Evolutionary conservation across 2,329 filamentous ascomycete genomes (phyloP).

Genomic region (Tolypocladium album): DNA sequence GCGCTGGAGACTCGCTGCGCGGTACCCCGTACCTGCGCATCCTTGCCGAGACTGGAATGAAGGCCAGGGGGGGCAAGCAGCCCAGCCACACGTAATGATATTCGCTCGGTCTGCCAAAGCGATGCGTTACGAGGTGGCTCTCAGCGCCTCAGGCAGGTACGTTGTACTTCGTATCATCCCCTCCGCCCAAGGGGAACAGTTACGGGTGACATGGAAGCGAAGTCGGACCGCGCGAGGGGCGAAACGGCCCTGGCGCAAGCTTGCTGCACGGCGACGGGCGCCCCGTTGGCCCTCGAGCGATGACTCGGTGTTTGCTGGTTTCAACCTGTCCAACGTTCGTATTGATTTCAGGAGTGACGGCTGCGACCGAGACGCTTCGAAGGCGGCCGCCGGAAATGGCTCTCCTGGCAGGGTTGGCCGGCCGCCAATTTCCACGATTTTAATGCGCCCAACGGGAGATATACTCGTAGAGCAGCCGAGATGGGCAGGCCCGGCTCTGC

Average conservation of each 20-base stretch:
- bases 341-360: background rate
- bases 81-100: background rate
- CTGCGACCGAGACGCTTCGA: background rate
- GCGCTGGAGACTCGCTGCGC: background rate
- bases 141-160: background rate
- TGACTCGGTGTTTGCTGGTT: background rate
- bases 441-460: background rate
- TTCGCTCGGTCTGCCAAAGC: background rate
- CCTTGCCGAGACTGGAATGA: conserved; percentile 1
- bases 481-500: background rate
- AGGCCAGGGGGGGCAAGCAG: background rate
- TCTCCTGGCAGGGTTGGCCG: background rate
- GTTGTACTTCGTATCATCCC: background rate
- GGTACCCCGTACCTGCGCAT: conserved; percentile 4
- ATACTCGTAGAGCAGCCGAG: background rate
- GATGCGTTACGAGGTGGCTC: background rate
- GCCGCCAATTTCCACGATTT: background rate
- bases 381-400: background rate
- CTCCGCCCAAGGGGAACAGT: background rate
- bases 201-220: background rate
- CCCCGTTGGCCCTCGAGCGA: background rate
- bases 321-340: background rate
- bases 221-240: background rate
- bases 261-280: background rate
- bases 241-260: background rate